Percentiles rank a stretch among this genome's conserved stretches.
Evolutionary conservation across 257 asterid genomes (phyloP).

Genomic region (Nicotiana paniculata): DNA sequence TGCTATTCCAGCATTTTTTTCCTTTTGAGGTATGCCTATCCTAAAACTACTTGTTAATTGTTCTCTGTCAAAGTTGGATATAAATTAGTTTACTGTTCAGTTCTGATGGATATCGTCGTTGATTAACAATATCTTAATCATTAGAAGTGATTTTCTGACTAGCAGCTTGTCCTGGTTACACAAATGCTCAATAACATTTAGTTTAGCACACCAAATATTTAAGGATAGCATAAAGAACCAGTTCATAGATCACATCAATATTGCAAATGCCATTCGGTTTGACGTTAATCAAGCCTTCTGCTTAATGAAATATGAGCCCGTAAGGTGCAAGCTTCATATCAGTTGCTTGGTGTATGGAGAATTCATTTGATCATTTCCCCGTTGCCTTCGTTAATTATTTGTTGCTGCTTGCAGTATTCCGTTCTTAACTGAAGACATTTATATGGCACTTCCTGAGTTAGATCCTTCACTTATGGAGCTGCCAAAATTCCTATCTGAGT

Average conservation of each 20-base stretch:
- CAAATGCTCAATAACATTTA: neutral
- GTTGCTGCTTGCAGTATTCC: slow-evolving; percentile 64
- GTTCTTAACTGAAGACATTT: slow-evolving; percentile 92
- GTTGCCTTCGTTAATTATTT: neutral
- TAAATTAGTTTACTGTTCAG: neutral
- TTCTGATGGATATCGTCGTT: neutral
- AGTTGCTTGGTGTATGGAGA: neutral
- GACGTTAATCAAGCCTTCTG: neutral
- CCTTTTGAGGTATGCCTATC: neutral
- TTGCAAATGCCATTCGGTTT: neutral
- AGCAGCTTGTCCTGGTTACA: neutral
- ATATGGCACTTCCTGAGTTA: slow-evolving; percentile 87
- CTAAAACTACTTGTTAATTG: neutral
- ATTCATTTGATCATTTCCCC: neutral
- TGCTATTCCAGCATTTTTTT: neutral
- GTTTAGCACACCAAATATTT: neutral
- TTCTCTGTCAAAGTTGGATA: neutral
- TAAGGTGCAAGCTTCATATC: slow-evolving; percentile 5
- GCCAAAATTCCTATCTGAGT: slow-evolving; percentile 67
- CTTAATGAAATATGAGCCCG: neutral
- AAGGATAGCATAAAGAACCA: neutral
- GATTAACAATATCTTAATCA: neutral
- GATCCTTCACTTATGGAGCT: slow-evolving; percentile 72
- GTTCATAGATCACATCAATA: neutral
- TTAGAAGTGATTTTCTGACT: neutral